phyloP scores from a whole-genome alignment of 148 eudicot genomes.

The Diospyros kaki region DNA sequence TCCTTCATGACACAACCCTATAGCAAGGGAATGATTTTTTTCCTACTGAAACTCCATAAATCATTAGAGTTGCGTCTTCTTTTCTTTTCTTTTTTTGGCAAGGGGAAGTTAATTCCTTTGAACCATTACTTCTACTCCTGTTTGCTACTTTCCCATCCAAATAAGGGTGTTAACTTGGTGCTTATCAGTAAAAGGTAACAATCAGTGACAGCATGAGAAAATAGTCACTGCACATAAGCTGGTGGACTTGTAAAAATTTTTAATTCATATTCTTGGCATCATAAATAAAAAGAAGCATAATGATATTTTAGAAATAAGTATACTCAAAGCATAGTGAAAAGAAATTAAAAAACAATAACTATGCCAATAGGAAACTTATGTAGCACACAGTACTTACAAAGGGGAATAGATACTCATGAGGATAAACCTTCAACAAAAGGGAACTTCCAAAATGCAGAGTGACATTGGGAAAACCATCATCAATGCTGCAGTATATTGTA shows the following conservation, averaged over 20 bases:
- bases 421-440: slow-evolving; percentile 67
- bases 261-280: neutral
- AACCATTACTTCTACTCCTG: too few species aligned
- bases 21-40: too few species aligned
- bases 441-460: slow-evolving; percentile 60
- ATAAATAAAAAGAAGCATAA: neutral
- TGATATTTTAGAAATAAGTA: neutral
- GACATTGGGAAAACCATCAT: slow-evolving; percentile 82
- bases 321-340: neutral
- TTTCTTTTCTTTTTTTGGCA: too few species aligned
- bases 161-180: too few species aligned
- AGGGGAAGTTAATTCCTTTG: too few species aligned
- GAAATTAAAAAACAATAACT: neutral
- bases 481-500: slow-evolving; percentile 55
- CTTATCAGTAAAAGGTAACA: too few species aligned
- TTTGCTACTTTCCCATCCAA: too few species aligned
- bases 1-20: too few species aligned
- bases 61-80: too few species aligned
- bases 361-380: slow-evolving; percentile 1
- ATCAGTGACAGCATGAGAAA: too few species aligned
- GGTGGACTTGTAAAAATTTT: neutral
- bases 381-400: slow-evolving; percentile 56
- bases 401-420: slow-evolving; percentile 76
- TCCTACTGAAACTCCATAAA: too few species aligned
- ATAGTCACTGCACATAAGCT: too few species aligned